Conservation (phyloP, 805 yeast species). For the Sugiyamaella chiloensis region DNA sequence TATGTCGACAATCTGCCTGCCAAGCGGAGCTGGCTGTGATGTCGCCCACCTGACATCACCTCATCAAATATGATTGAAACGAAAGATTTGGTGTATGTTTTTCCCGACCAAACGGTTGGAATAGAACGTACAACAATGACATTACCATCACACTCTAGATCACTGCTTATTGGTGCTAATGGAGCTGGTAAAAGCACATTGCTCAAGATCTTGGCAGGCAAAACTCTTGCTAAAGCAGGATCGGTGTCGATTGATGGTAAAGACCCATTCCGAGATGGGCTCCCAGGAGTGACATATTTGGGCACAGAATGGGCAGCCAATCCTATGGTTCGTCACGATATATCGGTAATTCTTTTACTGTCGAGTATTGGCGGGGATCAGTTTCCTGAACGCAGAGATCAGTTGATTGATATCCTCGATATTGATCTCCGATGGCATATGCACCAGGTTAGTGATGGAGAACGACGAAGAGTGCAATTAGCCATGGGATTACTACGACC, state of each 20-base stretch:
- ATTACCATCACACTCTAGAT: conserved; percentile 69
- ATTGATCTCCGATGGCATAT: conserved; percentile 88
- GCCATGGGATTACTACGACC: conserved; percentile 91
- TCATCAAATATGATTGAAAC: conserved; percentile 47
- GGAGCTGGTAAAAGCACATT: conserved; percentile 97
- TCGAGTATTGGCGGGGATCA: conserved; percentile 80
- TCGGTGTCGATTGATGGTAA: conserved; percentile 68
- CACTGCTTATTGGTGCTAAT: conserved; percentile 84
- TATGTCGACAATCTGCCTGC: neutral
- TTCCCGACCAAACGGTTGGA: conserved; percentile 62
- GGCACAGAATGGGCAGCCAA: conserved; percentile 99
- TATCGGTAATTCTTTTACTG: conserved; percentile 76
- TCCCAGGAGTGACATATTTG: conserved; percentile 57
- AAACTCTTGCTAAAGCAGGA: conserved; percentile 77
- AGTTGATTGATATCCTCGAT: conserved; percentile 72
- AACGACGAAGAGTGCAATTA: conserved; percentile 88
- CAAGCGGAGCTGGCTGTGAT: neutral
- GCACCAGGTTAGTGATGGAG: conserved; percentile 92
- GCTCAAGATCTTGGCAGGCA: conserved; percentile 82
- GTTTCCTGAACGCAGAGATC: conserved; percentile 72
- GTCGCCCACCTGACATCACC: neutral
- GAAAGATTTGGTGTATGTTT: conserved; percentile 62
- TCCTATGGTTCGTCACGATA: conserved; percentile 84
- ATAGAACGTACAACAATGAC: conserved; percentile 58
- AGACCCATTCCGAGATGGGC: conserved; percentile 77